Conservation (phyloP, 208 protist genomes). For the Leptomonas seymouri region DNA sequence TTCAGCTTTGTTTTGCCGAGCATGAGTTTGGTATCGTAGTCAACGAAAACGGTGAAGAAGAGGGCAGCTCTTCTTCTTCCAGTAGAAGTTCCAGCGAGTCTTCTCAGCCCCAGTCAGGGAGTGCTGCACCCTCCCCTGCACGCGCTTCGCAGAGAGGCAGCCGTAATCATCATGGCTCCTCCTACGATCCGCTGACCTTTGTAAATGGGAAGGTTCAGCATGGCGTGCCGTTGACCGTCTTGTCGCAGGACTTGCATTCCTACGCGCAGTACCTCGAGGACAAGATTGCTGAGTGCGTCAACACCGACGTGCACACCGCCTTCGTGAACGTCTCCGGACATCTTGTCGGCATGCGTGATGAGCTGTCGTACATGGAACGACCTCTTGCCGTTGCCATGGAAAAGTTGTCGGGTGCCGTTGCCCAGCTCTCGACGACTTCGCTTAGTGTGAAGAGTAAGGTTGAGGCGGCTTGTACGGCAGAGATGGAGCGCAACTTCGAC, state of each 20-base stretch:
- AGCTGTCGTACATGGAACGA: constrained; percentile 69
- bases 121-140: neutral
- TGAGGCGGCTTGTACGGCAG: constrained; percentile 47
- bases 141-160: neutral
- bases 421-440: constrained; percentile 42
- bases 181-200: constrained; percentile 72
- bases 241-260: constrained; percentile 72
- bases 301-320: constrained; percentile 77
- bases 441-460: constrained; percentile 47
- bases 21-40: constrained; percentile 84
- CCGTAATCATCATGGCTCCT: constrained; percentile 5
- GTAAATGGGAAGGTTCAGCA: constrained; percentile 70
- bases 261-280: constrained; percentile 59
- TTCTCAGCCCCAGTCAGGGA: neutral
- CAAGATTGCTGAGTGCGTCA: constrained; percentile 72
- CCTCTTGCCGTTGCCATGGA: constrained; percentile 55
- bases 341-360: constrained; percentile 74
- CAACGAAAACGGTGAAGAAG: constrained; percentile 20
- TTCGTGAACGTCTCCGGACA: constrained; percentile 77
- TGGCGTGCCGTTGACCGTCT: constrained; percentile 64
- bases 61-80: constrained; percentile 4
- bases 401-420: constrained; percentile 43
- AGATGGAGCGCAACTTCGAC: constrained; percentile 72
- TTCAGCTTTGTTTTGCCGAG: constrained; percentile 87
- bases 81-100: constrained; percentile 8